phyloP scores from a whole-genome alignment of 2,329 filamentous ascomycete species.

The Dactylellina haptotyla region DNA sequence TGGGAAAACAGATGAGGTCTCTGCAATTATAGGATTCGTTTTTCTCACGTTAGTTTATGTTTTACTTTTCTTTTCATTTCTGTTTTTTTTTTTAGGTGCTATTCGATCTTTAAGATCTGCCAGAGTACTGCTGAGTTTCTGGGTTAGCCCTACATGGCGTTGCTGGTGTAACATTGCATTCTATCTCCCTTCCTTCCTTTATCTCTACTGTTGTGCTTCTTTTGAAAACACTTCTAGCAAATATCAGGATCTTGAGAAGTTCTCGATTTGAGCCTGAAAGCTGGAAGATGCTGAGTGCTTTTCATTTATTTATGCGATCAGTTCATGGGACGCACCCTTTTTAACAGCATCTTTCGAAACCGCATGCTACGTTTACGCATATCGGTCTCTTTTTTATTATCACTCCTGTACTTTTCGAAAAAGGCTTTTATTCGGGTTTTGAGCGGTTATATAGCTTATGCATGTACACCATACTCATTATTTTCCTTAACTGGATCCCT shows the following conservation, averaged over 20 bases:
- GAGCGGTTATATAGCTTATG: not conserved
- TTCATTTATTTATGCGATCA: too few species aligned
- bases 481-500: not conserved
- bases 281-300: too few species aligned
- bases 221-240: not conserved
- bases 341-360: conserved; percentile 2
- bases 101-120: too few species aligned
- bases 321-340: too few species aligned
- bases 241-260: not conserved
- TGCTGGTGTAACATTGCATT: not conserved
- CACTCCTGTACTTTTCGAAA: not conserved
- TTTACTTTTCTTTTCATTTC: too few species aligned
- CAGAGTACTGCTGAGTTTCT: too few species aligned
- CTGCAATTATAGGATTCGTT: not conserved
- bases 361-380: not conserved
- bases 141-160: not conserved
- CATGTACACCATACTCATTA: conserved; percentile 7
- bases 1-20: not conserved
- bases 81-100: too few species aligned
- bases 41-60: not conserved
- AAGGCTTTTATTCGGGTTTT: not conserved
- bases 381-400: not conserved
- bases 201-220: not conserved
- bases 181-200: too few species aligned
- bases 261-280: too few species aligned